Base-by-base conservation (phyloP, 768 basidiomycete genomes). In the Lanmaoa pseudosensibilis region DNA sequence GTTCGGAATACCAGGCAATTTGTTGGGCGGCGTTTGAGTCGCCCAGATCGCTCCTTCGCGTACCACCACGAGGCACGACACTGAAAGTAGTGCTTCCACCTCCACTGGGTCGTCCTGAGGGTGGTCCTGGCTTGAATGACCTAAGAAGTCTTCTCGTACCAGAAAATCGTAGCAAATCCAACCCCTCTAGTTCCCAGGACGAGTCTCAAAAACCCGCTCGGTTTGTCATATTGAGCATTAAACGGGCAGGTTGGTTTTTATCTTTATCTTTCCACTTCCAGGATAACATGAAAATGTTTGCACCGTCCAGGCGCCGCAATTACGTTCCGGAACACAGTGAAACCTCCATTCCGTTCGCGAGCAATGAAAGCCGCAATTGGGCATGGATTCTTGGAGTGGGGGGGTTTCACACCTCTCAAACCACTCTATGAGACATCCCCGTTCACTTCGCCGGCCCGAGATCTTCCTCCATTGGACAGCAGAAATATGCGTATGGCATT, bases 11-110 rank as follows among this genome's bases (percentile, higher is more conserved):
- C 64, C 76, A 78, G 60, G 65, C 69, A 27, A 64, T 74, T 19
- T 70, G 80, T 19, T 74, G 73, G 62, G 73, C 80, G 0, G 69
- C 76, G 4, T 86, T 87, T 60, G 70, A 71, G 27, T 74, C 81
- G 32, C 71, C 77, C 4, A 70, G 70, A 19, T 78, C 81, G 0
- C 63, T 75, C 32, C 54, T 72, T 38, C 71, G 70, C 7, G 63
- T 84, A 23, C 65, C 74, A 38, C 40, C 53, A 15, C 51, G 52
- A n/a, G 74, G 75, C 9, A 68, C 57, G 23, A 65, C 60, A 12
- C 51, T 77, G 19, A 65, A 68, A 21, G 67, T 77, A n/a, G 55
- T 51, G 4, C 65, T 72, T 4, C 73, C 73, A 8, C 54, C 69
- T 21, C 40, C 48, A 7, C 37, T 59, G 23, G 54, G 56, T 34